Conservation (phyloP, 2,329 filamentous ascomycete species). For the Alternaria panax region DNA sequence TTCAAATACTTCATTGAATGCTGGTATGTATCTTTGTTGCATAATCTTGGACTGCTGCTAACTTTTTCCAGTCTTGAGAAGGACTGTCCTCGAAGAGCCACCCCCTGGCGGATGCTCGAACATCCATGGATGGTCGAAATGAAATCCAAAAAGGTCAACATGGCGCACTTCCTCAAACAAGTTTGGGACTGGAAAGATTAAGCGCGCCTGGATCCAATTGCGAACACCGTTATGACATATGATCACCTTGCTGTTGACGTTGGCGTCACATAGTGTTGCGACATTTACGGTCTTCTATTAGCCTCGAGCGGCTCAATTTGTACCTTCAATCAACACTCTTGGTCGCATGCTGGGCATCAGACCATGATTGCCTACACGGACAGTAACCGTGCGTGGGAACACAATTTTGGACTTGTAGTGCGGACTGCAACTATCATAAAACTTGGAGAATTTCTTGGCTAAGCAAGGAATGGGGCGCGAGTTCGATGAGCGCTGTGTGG, state of each 20-base stretch:
- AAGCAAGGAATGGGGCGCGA: slow-evolving; percentile 5
- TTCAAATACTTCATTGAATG: slow-evolving; percentile 99
- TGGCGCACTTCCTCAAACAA: slow-evolving; percentile 89
- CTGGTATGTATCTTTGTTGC: slow-evolving; percentile 72
- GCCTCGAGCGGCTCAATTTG: slow-evolving; percentile 17
- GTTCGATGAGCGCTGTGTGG: not conserved
- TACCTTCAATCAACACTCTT: slow-evolving; percentile 14
- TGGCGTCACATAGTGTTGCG: slow-evolving; percentile 13
- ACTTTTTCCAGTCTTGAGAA: slow-evolving; percentile 79
- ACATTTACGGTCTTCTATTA: slow-evolving; percentile 18
- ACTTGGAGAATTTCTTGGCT: slow-evolving; percentile 2
- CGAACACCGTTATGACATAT: slow-evolving; percentile 1
- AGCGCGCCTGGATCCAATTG: slow-evolving; percentile 5
- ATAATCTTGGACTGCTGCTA: slow-evolving; percentile 24
- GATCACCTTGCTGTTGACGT: not conserved
- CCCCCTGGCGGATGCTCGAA: slow-evolving; percentile 98
- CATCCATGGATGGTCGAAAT: slow-evolving; percentile 99
- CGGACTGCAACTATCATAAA: slow-evolving; percentile 15
- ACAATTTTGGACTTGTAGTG: slow-evolving; percentile 7
- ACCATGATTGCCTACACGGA: slow-evolving; percentile 17
- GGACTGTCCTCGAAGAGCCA: slow-evolving; percentile 83
- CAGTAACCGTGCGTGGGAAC: not conserved
- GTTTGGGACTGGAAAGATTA: slow-evolving; percentile 96
- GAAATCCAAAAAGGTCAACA: slow-evolving; percentile 94
- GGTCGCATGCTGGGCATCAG: slow-evolving; percentile 48